Conservation (phyloP, 2,329 filamentous ascomycete species). For the Pestalotiopsis sp. region DNA sequence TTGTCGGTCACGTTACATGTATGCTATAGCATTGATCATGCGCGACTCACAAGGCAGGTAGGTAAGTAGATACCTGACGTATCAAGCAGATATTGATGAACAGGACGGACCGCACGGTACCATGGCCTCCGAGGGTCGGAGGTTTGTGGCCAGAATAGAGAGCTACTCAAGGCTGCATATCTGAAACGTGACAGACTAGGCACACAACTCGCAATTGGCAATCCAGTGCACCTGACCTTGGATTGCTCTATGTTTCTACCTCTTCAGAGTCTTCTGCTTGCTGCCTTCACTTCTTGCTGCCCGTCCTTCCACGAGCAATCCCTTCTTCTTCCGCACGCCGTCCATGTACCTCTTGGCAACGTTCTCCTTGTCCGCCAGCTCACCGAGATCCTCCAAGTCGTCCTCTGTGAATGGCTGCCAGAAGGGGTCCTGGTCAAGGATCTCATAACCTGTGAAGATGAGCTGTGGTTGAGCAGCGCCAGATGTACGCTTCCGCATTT, state of each 20-base stretch:
- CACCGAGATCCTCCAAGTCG: constrained; percentile 92
- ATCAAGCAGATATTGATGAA: neutral
- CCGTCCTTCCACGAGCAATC: constrained; percentile 78
- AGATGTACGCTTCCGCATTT: constrained; percentile 92
- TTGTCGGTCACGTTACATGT: neutral
- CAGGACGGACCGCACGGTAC: neutral
- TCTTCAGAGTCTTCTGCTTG: constrained; percentile 79
- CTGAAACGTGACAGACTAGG: neutral
- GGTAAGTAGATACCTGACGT: no score
- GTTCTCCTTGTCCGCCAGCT: constrained; percentile 92
- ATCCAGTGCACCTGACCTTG: neutral
- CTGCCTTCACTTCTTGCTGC: constrained; percentile 83
- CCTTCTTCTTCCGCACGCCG: constrained; percentile 82
- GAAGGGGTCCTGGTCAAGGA: constrained; percentile 93
- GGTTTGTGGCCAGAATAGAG: neutral
- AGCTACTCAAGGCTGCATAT: neutral
- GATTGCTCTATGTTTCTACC: constrained; percentile 38
- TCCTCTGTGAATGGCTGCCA: constrained; percentile 98
- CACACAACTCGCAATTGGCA: neutral
- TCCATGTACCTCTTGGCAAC: constrained; percentile 97
- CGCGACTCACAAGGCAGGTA: no score
- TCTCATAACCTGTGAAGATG: constrained; percentile 89
- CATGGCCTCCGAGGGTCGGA: neutral
- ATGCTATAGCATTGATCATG: neutral
- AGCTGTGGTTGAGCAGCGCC: constrained; percentile 92